Evolutionary conservation across 495 filamentous ascomycete species (phyloP), one percentile per base, ranked within the genome.

Genomic region (Lichenothelia convexa): DNA sequence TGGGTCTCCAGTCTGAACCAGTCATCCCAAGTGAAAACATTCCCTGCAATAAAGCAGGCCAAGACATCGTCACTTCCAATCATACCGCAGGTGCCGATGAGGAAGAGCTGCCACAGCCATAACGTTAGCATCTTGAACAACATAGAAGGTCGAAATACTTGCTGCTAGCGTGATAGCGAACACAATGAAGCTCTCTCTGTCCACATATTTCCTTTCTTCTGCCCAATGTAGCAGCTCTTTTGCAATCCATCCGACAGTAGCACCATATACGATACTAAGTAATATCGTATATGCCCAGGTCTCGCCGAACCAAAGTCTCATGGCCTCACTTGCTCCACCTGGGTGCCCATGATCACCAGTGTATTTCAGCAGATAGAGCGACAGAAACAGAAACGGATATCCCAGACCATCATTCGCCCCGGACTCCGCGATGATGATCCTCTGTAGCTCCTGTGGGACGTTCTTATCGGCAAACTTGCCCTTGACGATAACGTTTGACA

Each of bases 331-430:
- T 5, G 57, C 63, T 5, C 70, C 75, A 15, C 79, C 78, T 35
- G 53, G 48, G 29, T 63, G 60, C 1, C 74, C 76, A 35, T 63
- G 63, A 45, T 68, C 61, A 2, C 69, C 70, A 3, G 60, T 63
- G 46, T 80, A 87, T 56, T 86, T 78, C 45, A 91, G 70, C 23
- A 93, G 50, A 51, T 86, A 93, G 32, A 95, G 59, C 2, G 77
- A 73, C 34, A 93, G 63, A 59, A 85, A 92, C 17, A 93, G 60
- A 45, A 91, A 93, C 0, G 85, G 86, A 47, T 91, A 91, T 0
- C 86, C 85, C n/a, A 95, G 66, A 0, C 86, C 85, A 53, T 93
- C 85, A 52, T 93, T 93, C 3, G 83, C 80, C 2, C 86, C 87
- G 0, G 78, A 83, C 58, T 95, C 85, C 0, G 85, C 84, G 35